Base-by-base conservation (phyloP, 225 moss, liverwort and hornwort species). In the Bryum argenteum region DNA sequence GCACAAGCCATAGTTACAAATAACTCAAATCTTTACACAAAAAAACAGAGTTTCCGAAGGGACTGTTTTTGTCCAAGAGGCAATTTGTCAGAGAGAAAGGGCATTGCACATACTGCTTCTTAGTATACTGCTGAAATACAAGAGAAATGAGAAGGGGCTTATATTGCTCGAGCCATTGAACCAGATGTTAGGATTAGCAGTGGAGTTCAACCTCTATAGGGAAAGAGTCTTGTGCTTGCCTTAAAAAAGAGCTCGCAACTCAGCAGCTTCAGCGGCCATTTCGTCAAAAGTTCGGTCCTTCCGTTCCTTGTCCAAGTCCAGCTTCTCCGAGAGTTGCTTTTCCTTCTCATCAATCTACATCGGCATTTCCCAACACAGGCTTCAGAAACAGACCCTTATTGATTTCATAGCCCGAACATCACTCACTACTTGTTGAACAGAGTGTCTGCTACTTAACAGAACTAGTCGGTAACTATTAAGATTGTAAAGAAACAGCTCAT, bases 241-340 rank as follows among this genome's bases (percentile, higher is more conserved):
- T 61, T 69, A 92, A 67, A 98, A 98, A 59, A 98, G 83, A 19
- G 78, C 81, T 80, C 92, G 90, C 40, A 98, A 77, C 70, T 79
- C 83, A 8, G 89, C 71, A n/a, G 98, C 92, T 82, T 98, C 92
- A 16, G 90, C 83, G 12, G 89, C 85, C 98, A 98, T 94, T 65
- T 89, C 88, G 52, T 85, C 75, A 54, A 79, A 79, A 42, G 82
- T 88, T 53, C 92, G 88, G 74, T 98, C 89, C 81, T 91, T 91
- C 55, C 91, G 89, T 41, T 89, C 89, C 61, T 91, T 73, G 60
- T 98, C 94, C 81, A 94, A 77, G 56, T 92, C 80, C 61, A 97
- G 80, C 57, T 86, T 86, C 66, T 88, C 82, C 52, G 77, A 67
- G n/a, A 94, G 82, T 65, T 92, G 82, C 71, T 84, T 84, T 73